Evolutionary conservation across 129 eudicot species (phyloP), one percentile per base, ranked within the genome.

Genomic region (Lactuca saligna): DNA sequence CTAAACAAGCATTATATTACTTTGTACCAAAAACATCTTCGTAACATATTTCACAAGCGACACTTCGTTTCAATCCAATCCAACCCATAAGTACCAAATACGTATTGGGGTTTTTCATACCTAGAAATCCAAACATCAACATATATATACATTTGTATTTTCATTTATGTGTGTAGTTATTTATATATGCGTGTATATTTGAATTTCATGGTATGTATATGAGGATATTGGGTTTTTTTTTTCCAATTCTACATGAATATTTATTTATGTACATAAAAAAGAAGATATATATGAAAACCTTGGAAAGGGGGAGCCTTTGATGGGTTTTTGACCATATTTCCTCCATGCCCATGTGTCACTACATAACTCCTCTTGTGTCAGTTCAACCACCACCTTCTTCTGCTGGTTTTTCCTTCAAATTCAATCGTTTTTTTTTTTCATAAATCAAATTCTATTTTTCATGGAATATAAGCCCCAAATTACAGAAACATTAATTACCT

Each of bases 321-420:
- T 89, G 41, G 96, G 93, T 65, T 89, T 89, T 61, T 89, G 96
- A 29, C 96, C 96, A 48, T 89, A 89, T 73, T 89, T 89, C 51
- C 93, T 71, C 96, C 96, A 89, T 29, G 96, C 86, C 93, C 96
- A 86, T 59, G 84, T 79, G 75, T 86, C 96, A 62, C 72, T 83
- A 1, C 81, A 79, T 32, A 89, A 82, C 66, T 89, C 87, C 66
- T 86, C 93, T 63, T 86, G 86, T 38, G 88, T 86, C 90, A 89
- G 78, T 68, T 82, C 83, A 50, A 75, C 80, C 64, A 86, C 86
- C 69, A 78, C 50, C 78, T 86, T 86, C 79, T 69, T 71, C 34
- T 69, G 75, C 74, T 86, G 88, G 42, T 80, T 84, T 80, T 86
- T 89, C 86, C 96, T 86, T 82, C 74, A 76, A 67, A 37, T 33